Conservation (phyloP, 2,329 filamentous ascomycete species). For the Canariomyces notabilis region DNA sequence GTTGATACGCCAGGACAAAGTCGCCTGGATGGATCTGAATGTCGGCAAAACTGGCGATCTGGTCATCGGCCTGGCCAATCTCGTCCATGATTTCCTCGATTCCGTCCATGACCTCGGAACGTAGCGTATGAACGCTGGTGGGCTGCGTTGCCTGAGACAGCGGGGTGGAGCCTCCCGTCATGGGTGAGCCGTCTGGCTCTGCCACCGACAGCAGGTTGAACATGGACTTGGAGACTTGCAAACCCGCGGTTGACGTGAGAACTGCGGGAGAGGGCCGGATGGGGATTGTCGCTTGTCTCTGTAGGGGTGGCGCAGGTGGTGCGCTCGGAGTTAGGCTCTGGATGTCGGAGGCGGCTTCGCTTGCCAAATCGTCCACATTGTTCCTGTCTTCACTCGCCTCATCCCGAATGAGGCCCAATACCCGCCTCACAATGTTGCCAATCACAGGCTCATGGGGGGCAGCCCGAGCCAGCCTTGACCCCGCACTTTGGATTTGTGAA, state of each 20-base stretch:
- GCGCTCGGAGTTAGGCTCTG: constrained; percentile 21
- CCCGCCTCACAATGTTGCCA: constrained; percentile 87
- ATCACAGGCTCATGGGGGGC: constrained; percentile 89
- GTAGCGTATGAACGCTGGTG: constrained; percentile 61
- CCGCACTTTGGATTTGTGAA: constrained; percentile 72
- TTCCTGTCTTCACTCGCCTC: constrained; percentile 79
- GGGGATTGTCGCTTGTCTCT: constrained; percentile 24
- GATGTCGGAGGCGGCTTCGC: constrained; percentile 54
- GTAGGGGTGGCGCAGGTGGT: constrained; percentile 5
- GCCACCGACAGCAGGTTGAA: constrained; percentile 81
- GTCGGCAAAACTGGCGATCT: constrained; percentile 82
- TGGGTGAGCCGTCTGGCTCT: constrained; percentile 41
- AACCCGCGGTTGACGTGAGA: constrained; percentile 59
- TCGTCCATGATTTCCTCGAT: constrained; percentile 97
- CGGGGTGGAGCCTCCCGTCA: constrained; percentile 37
- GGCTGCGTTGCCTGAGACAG: constrained; percentile 32
- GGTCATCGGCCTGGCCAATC: constrained; percentile 85
- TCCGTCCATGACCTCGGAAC: constrained; percentile 86
- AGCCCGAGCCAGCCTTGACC: constrained; percentile 71
- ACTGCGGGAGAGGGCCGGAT: constrained; percentile 54
- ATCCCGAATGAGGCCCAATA: constrained; percentile 85
- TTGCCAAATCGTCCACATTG: constrained; percentile 51
- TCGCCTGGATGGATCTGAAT: constrained; percentile 93
- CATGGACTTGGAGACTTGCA: constrained; percentile 68
- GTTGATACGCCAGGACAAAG: constrained; percentile 83